These are phyloP conservation scores for Ceratobasidium sp. DNA, from an alignment of 1,284 basidiomycete species.

Conservation along the genomic window DNA sequence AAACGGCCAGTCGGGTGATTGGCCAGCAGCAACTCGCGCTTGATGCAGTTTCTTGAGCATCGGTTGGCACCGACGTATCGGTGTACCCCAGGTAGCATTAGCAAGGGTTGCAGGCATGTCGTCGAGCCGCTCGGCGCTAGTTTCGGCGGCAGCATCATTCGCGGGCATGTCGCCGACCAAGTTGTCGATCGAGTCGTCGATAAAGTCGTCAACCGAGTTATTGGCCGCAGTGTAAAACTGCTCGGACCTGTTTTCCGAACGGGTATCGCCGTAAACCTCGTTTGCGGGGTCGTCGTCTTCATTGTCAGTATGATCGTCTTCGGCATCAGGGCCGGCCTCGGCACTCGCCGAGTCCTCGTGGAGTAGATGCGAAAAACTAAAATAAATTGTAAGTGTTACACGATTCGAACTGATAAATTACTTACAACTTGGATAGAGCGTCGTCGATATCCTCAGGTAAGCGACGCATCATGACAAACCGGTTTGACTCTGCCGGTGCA, in stretches of 20 bases:
- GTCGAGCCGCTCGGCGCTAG: too few species aligned
- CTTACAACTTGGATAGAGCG: not conserved
- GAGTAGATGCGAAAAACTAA: not conserved
- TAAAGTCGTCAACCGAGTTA: too few species aligned
- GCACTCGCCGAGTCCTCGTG: not conserved
- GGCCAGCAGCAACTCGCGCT: not conserved
- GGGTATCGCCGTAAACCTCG: not conserved
- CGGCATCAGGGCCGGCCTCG: not conserved
- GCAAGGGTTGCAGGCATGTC: not conserved
- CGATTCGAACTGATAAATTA: not conserved
- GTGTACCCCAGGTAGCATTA: not conserved
- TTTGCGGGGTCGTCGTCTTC: not conserved
- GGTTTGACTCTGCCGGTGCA: not conserved
- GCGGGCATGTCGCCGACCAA: not conserved
- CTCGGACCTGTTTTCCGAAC: not conserved
- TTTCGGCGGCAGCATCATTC: not conserved
- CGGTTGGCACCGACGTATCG: not conserved
- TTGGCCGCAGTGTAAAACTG: slow-evolving; percentile 2
- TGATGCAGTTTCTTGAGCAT: not conserved
- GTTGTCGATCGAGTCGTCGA: too few species aligned
- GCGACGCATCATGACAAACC: not conserved
- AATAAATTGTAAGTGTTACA: not conserved
- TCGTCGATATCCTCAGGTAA: slow-evolving; percentile 7
- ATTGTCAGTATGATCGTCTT: not conserved
- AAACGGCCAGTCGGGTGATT: slow-evolving; percentile 10